phyloP scores from a whole-genome alignment of 106 monocot genomes.

The Dioscorea alata region DNA sequence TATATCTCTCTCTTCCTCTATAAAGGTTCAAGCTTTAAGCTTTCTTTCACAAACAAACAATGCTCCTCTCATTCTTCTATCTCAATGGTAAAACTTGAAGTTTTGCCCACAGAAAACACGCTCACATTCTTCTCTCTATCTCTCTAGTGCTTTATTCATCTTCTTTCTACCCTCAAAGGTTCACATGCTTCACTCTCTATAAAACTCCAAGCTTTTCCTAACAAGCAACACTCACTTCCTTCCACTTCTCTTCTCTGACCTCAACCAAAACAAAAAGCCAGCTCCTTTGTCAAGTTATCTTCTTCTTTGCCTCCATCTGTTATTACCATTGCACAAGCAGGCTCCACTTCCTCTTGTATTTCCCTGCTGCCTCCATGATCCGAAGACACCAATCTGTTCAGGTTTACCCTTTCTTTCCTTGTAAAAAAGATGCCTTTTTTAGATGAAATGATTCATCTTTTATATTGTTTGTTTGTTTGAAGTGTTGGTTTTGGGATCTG shows the following conservation, averaged over 20 bases:
- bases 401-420: no score
- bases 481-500: no score
- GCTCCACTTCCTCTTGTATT: neutral
- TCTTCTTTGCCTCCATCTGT: neutral
- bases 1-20: no score
- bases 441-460: neutral
- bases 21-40: no score
- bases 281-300: constrained; percentile 56
- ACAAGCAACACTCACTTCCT: neutral
- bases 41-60: no score
- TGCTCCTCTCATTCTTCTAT: no score
- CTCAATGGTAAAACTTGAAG: no score
- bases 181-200: neutral
- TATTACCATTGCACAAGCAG: neutral
- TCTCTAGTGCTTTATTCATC: neutral
- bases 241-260: constrained; percentile 4
- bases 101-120: no score
- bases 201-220: constrained; percentile 2
- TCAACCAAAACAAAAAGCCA: constrained; percentile 62
- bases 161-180: constrained; percentile 3
- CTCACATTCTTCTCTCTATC: neutral
- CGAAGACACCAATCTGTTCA: neutral
- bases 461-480: neutral
- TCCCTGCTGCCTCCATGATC: neutral
- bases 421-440: no score